Evolutionary conservation across 495 filamentous ascomycete species (phyloP).

Genomic region (Astrothelium macrocarpum): DNA sequence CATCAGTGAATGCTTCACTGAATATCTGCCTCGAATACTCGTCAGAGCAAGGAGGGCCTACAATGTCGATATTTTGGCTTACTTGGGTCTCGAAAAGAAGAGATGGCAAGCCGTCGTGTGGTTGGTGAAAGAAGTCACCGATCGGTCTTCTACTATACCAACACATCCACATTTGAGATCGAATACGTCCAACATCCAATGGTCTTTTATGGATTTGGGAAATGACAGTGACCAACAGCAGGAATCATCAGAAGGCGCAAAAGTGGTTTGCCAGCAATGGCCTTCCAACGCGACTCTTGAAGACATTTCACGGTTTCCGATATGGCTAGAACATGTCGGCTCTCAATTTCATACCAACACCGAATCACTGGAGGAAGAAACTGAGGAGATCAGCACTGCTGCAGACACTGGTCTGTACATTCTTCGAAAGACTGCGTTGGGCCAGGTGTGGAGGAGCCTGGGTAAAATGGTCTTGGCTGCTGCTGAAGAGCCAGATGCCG

Average conservation of each 20-base stretch:
- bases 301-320: background rate
- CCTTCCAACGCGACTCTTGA: background rate
- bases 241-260: background rate
- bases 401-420: conserved; percentile 1
- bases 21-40: conserved; percentile 13
- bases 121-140: conserved; percentile 28
- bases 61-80: conserved; percentile 23
- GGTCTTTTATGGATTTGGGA: background rate
- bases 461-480: conserved; percentile 47
- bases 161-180: background rate
- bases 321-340: background rate
- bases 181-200: background rate
- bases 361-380: conserved; percentile 16
- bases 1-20: background rate
- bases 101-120: conserved; percentile 33
- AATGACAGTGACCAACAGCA: background rate
- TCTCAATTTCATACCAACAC: background rate
- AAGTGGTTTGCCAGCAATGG: background rate
- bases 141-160: background rate
- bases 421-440: conserved; percentile 22
- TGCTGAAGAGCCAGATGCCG: conserved; percentile 34
- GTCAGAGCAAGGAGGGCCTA: conserved; percentile 9
- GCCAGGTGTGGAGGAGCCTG: conserved; percentile 42
- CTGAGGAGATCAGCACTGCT: conserved; percentile 7
- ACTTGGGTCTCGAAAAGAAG: conserved; percentile 23